Conservation (phyloP, 495 filamentous ascomycete genomes). For the Sporormia fimetaria region DNA sequence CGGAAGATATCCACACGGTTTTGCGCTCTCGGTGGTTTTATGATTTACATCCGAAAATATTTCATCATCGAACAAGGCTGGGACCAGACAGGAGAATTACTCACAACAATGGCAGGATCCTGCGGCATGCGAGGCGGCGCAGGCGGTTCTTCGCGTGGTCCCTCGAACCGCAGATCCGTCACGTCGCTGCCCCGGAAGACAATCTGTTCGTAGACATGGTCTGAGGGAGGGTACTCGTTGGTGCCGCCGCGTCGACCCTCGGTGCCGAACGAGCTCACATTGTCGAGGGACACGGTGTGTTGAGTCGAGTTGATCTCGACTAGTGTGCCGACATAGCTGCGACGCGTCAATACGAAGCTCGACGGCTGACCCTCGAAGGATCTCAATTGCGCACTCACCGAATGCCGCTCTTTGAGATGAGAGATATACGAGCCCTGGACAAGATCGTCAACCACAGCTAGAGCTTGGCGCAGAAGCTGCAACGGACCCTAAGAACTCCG, state of each 20-base stretch:
- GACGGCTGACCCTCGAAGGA: constrained; percentile 27
- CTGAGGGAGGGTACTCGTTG: constrained; percentile 69
- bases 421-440: constrained; percentile 60
- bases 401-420: constrained; percentile 97
- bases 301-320: constrained; percentile 97
- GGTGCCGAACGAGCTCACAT: constrained; percentile 85
- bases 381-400: constrained; percentile 46
- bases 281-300: constrained; percentile 90
- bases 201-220: constrained; percentile 93
- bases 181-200: constrained; percentile 98
- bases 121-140: constrained; percentile 62
- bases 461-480: not conserved
- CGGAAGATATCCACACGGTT: constrained; percentile 88
- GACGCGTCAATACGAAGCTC: constrained; percentile 4
- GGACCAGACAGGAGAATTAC: constrained; percentile 48
- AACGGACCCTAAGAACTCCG: constrained; percentile 38
- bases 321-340: constrained; percentile 85
- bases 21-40: constrained; percentile 78
- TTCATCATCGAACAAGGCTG: constrained; percentile 54
- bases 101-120: constrained; percentile 91
- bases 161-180: constrained; percentile 89
- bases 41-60: constrained; percentile 68
- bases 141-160: constrained; percentile 63
- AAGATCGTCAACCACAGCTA: constrained; percentile 11
- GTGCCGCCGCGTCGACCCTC: constrained; percentile 74